phyloP scores from a whole-genome alignment of 2,329 filamentous ascomycete genomes.

The Clarireedia sp. region DNA sequence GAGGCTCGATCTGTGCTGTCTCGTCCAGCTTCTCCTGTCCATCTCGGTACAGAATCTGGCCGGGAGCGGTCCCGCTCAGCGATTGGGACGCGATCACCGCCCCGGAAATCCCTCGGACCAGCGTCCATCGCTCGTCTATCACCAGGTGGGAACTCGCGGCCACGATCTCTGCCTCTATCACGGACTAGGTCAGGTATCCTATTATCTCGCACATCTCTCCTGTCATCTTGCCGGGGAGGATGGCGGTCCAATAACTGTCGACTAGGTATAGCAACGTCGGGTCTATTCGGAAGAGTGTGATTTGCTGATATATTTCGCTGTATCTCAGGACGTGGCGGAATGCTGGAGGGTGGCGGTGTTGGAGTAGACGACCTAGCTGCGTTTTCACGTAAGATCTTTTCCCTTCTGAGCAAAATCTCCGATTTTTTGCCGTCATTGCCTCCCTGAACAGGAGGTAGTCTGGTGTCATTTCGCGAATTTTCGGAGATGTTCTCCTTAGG shows the following conservation, averaged over 20 bases:
- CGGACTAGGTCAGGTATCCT: constrained; percentile 19
- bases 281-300: constrained; percentile 26
- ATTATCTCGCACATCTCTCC: constrained; percentile 25
- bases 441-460: constrained; percentile 5
- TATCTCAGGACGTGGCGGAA: constrained; percentile 21
- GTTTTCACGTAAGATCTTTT: constrained; percentile 24
- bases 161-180: constrained; percentile 25
- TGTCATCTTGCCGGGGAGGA: constrained; percentile 23
- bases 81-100: constrained; percentile 19
- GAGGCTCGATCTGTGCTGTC: constrained; percentile 23
- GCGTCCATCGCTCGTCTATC: constrained; percentile 25
- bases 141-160: constrained; percentile 23
- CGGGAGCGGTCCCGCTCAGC: constrained; percentile 24
- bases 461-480: constrained; percentile 14
- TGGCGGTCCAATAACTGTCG: constrained; percentile 26
- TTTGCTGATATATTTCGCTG: constrained; percentile 14
- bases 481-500: constrained; percentile 7
- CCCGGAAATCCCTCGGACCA: constrained; percentile 22
- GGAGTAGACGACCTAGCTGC: constrained; percentile 20
- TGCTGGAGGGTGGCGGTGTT: constrained; percentile 12
- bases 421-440: constrained; percentile 20
- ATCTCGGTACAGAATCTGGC: constrained; percentile 25
- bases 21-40: constrained; percentile 24
- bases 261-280: constrained; percentile 27
- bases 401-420: constrained; percentile 23